Base-by-base conservation (phyloP, 805 yeast species). In the Scheffersomyces lignosus region DNA sequence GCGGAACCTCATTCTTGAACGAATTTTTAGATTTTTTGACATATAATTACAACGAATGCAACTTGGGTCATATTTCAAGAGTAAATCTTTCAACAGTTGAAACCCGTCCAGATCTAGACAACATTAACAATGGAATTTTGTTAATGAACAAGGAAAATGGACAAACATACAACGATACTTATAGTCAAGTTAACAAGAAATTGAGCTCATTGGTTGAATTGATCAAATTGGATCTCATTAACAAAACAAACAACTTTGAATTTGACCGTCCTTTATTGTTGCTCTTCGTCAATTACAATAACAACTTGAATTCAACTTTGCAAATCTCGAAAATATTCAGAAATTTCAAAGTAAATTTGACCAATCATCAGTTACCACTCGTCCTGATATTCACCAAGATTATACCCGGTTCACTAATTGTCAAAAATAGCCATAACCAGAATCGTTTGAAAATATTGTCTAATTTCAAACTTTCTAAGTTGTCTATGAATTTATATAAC, bases 401-500 rank as follows among this genome's bases (percentile, higher is more conserved):
- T 4, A 43, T 69, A 1, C 72, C 72, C 2, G 52, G 58, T 4
- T 36, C 48, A 5, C 47, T 51, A 24, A 33, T 66, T 4, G 47
- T 57, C 18, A 60, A 56, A 36, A 46, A 48, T 31, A 15, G 37
- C 8, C 38, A 47, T 1, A 38, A 36, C 16, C 46, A 51, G 25
- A 28, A 33, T 14, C 36, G 46, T 22, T 35, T 58, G 18, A 57
- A 52, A 41, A 49, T 60, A 33, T 41, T 66, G 12, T 58, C 71
- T 9, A 60, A 56, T 34, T 54, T 56, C 25, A 63, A 64, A 25
- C 51, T 75, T 14, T 59, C 73, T 3, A 70, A 64, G 33, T 38
- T 81, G 3, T 67, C 84, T 5, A 56, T 80, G 48, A 67, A 72
- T 15, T 59, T 84, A 2, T 85, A 82, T 58, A 82, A 81, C 49